phyloP scores from a whole-genome alignment of 345 rosid genomes.

The Psidium friedrichsthalianum region DNA sequence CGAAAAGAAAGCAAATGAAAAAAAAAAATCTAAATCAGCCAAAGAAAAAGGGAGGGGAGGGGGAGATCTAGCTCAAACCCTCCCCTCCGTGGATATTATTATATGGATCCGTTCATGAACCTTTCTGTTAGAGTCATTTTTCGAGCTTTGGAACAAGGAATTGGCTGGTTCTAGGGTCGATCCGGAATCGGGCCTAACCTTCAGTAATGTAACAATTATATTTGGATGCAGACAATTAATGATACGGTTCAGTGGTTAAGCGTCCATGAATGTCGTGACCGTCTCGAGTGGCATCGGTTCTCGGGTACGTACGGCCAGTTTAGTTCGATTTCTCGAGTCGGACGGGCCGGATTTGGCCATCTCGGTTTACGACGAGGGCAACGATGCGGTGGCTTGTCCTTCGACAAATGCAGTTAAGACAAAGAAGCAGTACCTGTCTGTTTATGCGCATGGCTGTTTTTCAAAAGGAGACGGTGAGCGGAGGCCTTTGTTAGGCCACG shows the following conservation, averaged over 20 bases:
- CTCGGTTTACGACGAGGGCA: too few species aligned
- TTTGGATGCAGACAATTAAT: not conserved
- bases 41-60: too few species aligned
- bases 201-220: not conserved
- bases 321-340: not conserved
- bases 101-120: too few species aligned
- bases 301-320: not conserved
- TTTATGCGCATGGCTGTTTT: not conserved
- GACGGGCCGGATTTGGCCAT: not conserved
- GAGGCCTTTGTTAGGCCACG: not conserved
- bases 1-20: too few species aligned
- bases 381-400: too few species aligned
- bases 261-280: not conserved
- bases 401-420: too few species aligned
- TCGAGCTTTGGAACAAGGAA: not conserved
- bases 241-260: not conserved
- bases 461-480: not conserved
- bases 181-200: not conserved
- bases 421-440: not conserved
- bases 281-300: not conserved
- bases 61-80: too few species aligned
- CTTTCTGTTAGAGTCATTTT: not conserved
- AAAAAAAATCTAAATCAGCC: too few species aligned
- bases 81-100: too few species aligned
- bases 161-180: not conserved